phyloP scores from a whole-genome alignment of 495 filamentous ascomycete species.

The Cercophora samala region DNA sequence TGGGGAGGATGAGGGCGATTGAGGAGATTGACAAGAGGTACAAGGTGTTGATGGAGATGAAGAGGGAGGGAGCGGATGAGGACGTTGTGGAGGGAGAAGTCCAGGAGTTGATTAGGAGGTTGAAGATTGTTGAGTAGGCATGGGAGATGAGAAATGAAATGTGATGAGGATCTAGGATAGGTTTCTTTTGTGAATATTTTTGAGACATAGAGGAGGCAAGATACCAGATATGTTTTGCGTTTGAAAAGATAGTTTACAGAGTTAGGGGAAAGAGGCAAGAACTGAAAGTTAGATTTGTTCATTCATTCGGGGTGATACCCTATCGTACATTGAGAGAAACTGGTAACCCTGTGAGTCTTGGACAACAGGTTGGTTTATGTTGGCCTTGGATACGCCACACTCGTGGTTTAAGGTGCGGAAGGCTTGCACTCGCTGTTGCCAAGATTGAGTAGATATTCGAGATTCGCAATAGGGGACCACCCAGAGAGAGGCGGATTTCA shows the following conservation, averaged over 20 bases:
- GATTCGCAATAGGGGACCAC: no score
- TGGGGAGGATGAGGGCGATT: conserved; percentile 42
- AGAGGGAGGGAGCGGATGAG: conserved; percentile 43
- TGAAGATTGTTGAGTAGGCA: conserved; percentile 15
- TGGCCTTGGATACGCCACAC: no score
- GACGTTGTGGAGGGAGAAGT: conserved; percentile 48
- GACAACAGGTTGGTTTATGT: no score
- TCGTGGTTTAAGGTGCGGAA: no score
- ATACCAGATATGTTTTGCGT: neutral
- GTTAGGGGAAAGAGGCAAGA: neutral
- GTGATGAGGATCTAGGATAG: neutral
- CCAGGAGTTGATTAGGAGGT: conserved; percentile 15
- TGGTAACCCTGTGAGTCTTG: no score
- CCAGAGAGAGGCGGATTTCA: no score
- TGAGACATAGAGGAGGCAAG: neutral
- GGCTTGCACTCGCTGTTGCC: no score
- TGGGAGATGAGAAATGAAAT: neutral
- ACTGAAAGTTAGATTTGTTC: no score
- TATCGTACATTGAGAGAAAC: no score
- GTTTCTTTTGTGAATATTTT: neutral
- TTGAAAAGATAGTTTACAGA: neutral
- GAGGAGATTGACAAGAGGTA: conserved; percentile 32
- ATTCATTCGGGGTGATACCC: no score
- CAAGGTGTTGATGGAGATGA: conserved; percentile 32
- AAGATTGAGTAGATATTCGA: no score